Evolutionary conservation across 352 stramenopile species (phyloP).

Genomic region (Phytophthora hybrid): DNA sequence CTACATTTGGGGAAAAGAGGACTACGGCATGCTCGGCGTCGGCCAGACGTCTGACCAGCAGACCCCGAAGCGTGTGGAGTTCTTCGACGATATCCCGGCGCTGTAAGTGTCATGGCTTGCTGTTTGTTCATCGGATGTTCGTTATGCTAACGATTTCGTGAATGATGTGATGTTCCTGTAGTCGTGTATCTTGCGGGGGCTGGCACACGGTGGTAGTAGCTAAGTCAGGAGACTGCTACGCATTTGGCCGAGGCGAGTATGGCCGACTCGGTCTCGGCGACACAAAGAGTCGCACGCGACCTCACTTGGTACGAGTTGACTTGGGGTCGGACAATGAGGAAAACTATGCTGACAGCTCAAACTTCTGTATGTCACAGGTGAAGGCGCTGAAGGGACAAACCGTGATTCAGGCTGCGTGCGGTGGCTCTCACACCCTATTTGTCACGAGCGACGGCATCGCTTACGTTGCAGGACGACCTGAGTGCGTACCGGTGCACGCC

Average conservation of each 20-base stretch:
- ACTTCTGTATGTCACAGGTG: conserved; percentile 40
- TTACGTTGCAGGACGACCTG: conserved; percentile 82
- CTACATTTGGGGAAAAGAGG: conserved; percentile 89
- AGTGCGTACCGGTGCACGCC: conserved; percentile 58
- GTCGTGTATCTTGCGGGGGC: conserved; percentile 80
- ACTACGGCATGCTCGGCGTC: conserved; percentile 89
- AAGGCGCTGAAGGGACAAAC: conserved; percentile 67
- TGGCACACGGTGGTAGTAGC: conserved; percentile 87
- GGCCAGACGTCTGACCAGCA: conserved; percentile 81
- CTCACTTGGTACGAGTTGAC: conserved; percentile 55
- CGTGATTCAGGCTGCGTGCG: conserved; percentile 81
- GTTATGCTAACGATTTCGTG: conserved; percentile 7
- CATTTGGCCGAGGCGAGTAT: conserved; percentile 83
- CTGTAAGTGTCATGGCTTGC: conserved; percentile 49
- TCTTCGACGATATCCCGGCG: conserved; percentile 76
- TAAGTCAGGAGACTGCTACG: conserved; percentile 78
- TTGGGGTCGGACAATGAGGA: not conserved
- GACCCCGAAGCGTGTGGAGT: conserved; percentile 59
- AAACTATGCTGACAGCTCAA: conserved; percentile 10
- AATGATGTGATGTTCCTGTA: conserved; percentile 24
- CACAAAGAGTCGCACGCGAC: conserved; percentile 70
- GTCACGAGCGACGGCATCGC: conserved; percentile 86
- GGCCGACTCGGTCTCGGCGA: conserved; percentile 89
- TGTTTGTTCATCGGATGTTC: conserved; percentile 11
- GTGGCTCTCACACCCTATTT: conserved; percentile 88